A percentile compares a stretch with the other conserved stretches of the same genome.
Evolutionary conservation across 1,284 basidiomycete species (phyloP).

Genomic region (Puccinia horiana): DNA sequence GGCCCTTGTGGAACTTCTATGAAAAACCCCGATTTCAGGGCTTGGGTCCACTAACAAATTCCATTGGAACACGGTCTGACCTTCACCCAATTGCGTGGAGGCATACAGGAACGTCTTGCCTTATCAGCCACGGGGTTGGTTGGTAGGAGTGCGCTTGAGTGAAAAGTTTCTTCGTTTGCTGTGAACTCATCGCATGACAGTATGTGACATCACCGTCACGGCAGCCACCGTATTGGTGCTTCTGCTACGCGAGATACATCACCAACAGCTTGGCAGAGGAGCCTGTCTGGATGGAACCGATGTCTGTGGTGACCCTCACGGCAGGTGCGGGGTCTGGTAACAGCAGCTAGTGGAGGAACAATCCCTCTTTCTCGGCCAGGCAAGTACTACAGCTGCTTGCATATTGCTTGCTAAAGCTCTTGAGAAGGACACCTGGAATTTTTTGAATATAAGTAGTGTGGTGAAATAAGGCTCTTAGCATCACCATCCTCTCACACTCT

Average conservation of each 20-base stretch:
- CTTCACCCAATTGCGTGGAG: no score
- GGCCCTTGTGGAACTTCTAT: no score
- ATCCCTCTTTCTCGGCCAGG: not conserved
- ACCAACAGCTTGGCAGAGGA: not conserved
- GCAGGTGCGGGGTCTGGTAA: not conserved
- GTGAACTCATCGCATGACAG: not conserved
- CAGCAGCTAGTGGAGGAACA: not conserved
- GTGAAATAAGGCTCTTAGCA: not conserved
- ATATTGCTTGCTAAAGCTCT: not conserved
- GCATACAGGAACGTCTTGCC: no score
- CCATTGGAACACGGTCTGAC: no score
- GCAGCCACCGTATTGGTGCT: not conserved
- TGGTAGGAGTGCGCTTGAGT: no score
- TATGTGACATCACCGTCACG: not conserved
- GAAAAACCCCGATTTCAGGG: no score
- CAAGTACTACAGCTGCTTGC: not conserved
- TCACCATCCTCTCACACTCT: not conserved
- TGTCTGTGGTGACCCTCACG: not conserved
- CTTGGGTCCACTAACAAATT: no score
- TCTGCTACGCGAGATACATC: not conserved
- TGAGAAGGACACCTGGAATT: not conserved
- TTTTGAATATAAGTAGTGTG: not conserved
- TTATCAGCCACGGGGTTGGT: no score
- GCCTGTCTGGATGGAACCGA: not conserved
- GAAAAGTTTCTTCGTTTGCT: no score